Base-by-base conservation (phyloP, 768 basidiomycete species). In the Dacryopinax spathularia region DNA sequence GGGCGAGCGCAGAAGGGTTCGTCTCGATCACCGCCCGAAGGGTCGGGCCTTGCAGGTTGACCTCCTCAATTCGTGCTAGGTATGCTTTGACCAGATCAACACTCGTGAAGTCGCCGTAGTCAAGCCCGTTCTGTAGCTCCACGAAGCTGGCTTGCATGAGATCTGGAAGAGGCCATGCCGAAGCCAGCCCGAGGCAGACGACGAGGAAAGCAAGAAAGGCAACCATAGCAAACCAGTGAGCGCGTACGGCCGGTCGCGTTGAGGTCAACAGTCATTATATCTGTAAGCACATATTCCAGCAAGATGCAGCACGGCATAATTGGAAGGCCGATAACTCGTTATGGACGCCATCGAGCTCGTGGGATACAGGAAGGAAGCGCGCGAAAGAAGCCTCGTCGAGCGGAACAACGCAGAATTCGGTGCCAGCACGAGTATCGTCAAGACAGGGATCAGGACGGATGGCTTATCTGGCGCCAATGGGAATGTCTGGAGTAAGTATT, bases 71-170 rank as follows among this genome's bases (percentile, higher is more conserved):
- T 1, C 86, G 78, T 12, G 81, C 80, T 66, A 86, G 76, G 70
- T 87, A 87, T 1, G 84, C 83, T 74, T 83, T 82, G 29, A 86
- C 81, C 5, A 86, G 77, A 68, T 86, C 83, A 2, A 81, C 80
- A 62, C 83, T 84, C 0, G 78, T 79, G 66, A 86, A 86, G 27
- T 72, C 70, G 1, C 79, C 78, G 1, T 72, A 75, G 60, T 79
- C 73, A 6, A 86, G 69, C 1, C 84, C 82, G 6, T 72, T 71
- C 68, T 83, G 82, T 1, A 86, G 73, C 63, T 85, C 81, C 0
- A 74, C 67, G 15, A 86, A 77, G 0, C 82, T 79, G 0, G 82
- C 82, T 68, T 86, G 83, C 66, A 85, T 84, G 12, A 86, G 73
- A 69, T 86, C 84, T 1, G 83, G 83, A 2, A 68, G 20, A 15